Evolutionary conservation across 106 monocot genomes (phyloP).

Genomic region (Apostasia shenzhenica): DNA sequence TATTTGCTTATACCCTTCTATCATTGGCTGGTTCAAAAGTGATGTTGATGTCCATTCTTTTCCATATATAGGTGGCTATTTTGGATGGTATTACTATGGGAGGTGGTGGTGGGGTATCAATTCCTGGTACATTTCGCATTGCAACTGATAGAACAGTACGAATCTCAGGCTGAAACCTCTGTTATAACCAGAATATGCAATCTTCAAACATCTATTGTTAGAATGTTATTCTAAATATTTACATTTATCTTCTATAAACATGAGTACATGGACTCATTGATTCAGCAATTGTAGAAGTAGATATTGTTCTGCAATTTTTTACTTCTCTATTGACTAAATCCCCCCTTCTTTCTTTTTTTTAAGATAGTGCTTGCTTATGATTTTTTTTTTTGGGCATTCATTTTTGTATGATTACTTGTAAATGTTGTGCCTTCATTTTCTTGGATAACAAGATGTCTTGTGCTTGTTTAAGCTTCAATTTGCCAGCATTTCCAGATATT

Average conservation of each 20-base stretch:
- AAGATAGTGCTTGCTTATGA: too few relatives aligned
- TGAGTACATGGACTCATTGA: too few relatives aligned
- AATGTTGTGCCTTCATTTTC: background rate
- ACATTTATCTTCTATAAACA: too few relatives aligned
- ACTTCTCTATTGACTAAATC: too few relatives aligned
- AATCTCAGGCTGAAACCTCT: background rate
- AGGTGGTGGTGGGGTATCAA: slow-evolving; percentile 90
- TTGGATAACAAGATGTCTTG: background rate
- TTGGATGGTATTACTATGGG: slow-evolving; percentile 98
- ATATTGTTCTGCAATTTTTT: too few relatives aligned
- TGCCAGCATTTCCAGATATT: slow-evolving; percentile 53
- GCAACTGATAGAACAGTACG: slow-evolving; percentile 90
- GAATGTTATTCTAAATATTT: too few relatives aligned
- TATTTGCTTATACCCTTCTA: background rate
- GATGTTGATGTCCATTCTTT: slow-evolving; percentile 1
- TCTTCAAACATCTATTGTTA: background rate
- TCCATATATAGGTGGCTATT: slow-evolving; percentile 59
- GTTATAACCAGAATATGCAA: background rate
- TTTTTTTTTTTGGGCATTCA: too few relatives aligned
- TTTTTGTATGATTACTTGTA: background rate
- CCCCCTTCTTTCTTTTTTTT: too few relatives aligned
- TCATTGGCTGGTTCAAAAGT: background rate
- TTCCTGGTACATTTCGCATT: slow-evolving; percentile 95
- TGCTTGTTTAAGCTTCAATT: background rate
- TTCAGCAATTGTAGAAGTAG: too few relatives aligned